Evolutionary conservation across 2,329 filamentous ascomycete species (phyloP).

Genomic region (Stagonosporopsis rhizophila): DNA sequence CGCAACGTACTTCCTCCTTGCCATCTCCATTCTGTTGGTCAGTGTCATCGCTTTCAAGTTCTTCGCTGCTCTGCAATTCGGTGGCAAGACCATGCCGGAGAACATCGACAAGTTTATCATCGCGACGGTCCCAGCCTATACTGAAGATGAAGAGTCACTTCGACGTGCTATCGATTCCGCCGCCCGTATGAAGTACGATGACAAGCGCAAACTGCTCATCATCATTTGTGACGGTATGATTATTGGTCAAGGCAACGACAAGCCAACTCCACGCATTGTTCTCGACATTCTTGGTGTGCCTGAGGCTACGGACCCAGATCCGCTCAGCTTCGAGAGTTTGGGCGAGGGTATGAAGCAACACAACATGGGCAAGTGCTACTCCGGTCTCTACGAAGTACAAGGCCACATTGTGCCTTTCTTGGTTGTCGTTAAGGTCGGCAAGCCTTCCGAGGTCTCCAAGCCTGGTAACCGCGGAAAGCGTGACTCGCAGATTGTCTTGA

Average conservation of each 20-base stretch:
- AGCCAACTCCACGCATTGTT: constrained; percentile 93
- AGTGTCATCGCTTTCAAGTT: constrained; percentile 94
- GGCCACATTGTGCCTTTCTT: constrained; percentile 98
- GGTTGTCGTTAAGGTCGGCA: constrained; percentile 95
- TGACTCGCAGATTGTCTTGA: constrained; percentile 97
- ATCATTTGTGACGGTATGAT: constrained; percentile 99
- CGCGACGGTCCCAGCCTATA: constrained; percentile 96
- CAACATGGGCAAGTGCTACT: constrained; percentile 99
- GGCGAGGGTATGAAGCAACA: constrained; percentile 97
- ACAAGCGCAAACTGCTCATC: constrained; percentile 94
- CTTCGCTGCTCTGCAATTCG: constrained; percentile 92
- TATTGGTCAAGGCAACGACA: constrained; percentile 96
- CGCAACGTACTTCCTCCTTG: constrained; percentile 85
- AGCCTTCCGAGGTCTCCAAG: constrained; percentile 72
- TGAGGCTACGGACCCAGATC: constrained; percentile 91
- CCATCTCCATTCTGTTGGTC: constrained; percentile 80
- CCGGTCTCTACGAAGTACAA: constrained; percentile 95
- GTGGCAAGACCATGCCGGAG: constrained; percentile 87
- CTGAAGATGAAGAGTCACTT: constrained; percentile 96
- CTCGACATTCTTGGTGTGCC: constrained; percentile 96
- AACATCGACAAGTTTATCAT: constrained; percentile 99
- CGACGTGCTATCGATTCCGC: constrained; percentile 96
- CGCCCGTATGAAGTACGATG: constrained; percentile 94
- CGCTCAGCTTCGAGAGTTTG: constrained; percentile 93
- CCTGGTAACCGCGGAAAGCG: constrained; percentile 98